These are phyloP conservation scores for Cerrena zonata DNA, from an alignment of 1,284 basidiomycete genomes.

Conservation along the genomic window DNA sequence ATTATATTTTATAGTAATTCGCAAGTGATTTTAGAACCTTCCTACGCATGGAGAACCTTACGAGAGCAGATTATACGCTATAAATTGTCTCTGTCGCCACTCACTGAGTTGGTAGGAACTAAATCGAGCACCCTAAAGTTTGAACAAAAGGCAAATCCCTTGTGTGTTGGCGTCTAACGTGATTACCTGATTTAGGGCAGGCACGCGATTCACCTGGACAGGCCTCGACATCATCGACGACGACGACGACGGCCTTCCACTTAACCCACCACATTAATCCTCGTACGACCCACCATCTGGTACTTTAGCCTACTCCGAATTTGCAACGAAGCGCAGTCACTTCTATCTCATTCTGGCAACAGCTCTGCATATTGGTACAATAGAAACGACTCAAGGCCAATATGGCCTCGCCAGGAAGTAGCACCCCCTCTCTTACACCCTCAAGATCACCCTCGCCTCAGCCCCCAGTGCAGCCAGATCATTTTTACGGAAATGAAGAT, in stretches of 20 bases:
- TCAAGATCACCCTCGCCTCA: constrained; percentile 50
- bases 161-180: background rate
- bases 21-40: no score
- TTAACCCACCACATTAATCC: background rate
- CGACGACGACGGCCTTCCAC: background rate
- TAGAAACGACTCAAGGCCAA: background rate
- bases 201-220: background rate
- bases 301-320: background rate
- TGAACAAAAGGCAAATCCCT: background rate
- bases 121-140: background rate
- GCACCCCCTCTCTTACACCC: constrained; percentile 45
- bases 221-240: background rate
- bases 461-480: constrained; percentile 63
- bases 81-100: no score
- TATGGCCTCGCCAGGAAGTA: constrained; percentile 22
- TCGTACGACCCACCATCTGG: background rate
- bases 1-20: no score
- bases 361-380: no score
- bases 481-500: constrained; percentile 64
- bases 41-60: no score
- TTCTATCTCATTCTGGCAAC: background rate
- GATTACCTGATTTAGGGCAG: background rate
- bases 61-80: no score
- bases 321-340: background rate
- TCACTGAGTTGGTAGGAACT: background rate